Evolutionary conservation across 2,329 filamentous ascomycete genomes (phyloP).

Genomic region (Curvularia sp.): DNA sequence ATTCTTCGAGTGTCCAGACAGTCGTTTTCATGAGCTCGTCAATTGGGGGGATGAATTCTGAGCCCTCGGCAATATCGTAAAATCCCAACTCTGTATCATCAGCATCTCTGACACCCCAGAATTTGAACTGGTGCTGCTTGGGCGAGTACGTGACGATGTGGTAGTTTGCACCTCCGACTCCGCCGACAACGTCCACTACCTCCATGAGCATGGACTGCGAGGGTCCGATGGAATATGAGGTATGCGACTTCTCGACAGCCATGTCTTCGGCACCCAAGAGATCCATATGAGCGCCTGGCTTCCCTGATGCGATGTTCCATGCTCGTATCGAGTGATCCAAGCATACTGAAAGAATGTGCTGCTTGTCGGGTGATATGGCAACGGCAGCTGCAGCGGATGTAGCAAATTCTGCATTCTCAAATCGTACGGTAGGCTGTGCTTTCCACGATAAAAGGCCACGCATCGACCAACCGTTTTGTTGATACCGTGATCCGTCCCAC

Average conservation of each 20-base stretch:
- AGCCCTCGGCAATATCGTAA: constrained; percentile 72
- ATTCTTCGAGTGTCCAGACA: constrained; percentile 60
- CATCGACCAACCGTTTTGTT: constrained; percentile 73
- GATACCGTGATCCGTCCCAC: constrained; percentile 78
- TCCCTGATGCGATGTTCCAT: constrained; percentile 86
- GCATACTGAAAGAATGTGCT: constrained; percentile 76
- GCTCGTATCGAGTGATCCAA: constrained; percentile 87
- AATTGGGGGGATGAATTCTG: constrained; percentile 68
- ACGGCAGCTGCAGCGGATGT: constrained; percentile 70
- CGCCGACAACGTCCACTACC: constrained; percentile 66
- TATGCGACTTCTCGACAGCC: constrained; percentile 70
- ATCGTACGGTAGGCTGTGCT: constrained; percentile 67
- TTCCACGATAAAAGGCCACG: constrained; percentile 70
- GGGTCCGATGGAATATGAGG: constrained; percentile 77
- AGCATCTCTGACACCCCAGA: constrained; percentile 78
- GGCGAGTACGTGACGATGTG: constrained; percentile 86
- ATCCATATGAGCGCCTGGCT: constrained; percentile 77
- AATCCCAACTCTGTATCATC: constrained; percentile 66
- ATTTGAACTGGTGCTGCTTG: constrained; percentile 89
- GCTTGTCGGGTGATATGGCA: constrained; percentile 55
- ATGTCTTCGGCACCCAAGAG: constrained; percentile 67
- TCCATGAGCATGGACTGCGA: constrained; percentile 78
- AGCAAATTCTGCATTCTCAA: constrained; percentile 68
- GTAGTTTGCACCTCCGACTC: constrained; percentile 59
- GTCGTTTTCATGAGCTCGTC: constrained; percentile 59